Evolutionary conservation across 805 yeast genomes (phyloP), one percentile per base, ranked within the genome.

Genomic region (Metschnikowia arizonensis): DNA sequence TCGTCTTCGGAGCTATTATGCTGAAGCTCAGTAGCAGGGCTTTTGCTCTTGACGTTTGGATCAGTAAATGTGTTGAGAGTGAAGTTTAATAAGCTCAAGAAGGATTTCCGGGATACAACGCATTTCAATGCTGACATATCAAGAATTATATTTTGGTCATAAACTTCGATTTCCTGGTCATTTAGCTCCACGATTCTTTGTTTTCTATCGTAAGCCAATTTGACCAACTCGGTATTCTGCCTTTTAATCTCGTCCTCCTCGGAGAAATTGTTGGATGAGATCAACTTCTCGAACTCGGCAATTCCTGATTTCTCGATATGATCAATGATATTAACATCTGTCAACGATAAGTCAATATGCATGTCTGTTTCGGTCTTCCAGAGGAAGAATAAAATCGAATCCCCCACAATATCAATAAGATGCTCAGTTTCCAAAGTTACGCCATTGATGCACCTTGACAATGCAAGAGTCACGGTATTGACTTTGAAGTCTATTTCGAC

Each of bases 1-100:
- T 65, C 69, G 49, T 77, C 78, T 30, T 74, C 66, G n/a, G 73
- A 78, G 50, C 77, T 77, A 55, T 83, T 83, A 55, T 85, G 90
- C 45, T 83, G 79, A 47, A 85, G 68, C 25, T 72, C 80, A 65
- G 83, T 90, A 0, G 89, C 83, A 0, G 88, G 86, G 1, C 81
- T 68, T 34, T 79, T 64, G 11, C 46, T 28, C 5, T 78, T 78
- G 1, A 85, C 82, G 50, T 79, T 76, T 0, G 96, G 96, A 62
- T 83, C 83, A 0, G 97, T 85, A 61, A 93, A 93, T 0, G 98
- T 93, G 36, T 88, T 85, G 57, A 90, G 68, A 1, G 85, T 72
- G 61, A 83, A 93, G 61, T 89, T 91, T 51, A 91, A 65, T 11
- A 93, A 67, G 1, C 95, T 84, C 49, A 93, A 70, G 12, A 86